Evolutionary conservation across 257 asterid species (phyloP).

Genomic region (Solanum lignicaule): DNA sequence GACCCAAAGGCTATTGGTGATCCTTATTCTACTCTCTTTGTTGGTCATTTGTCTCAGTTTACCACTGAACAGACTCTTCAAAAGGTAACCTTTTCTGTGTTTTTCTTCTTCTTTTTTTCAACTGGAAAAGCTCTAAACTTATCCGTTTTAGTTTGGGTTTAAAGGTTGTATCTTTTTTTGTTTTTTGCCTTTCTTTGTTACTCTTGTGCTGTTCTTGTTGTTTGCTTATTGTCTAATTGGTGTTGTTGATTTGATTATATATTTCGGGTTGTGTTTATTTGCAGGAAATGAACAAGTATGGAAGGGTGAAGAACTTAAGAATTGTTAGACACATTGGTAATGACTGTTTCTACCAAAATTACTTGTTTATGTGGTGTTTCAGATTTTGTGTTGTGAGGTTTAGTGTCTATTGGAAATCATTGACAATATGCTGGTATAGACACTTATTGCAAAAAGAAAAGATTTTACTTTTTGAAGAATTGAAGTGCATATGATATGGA

Average conservation of each 20-base stretch:
- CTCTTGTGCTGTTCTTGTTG: not conserved
- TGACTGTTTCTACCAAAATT: not conserved
- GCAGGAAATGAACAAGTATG: slow-evolving; percentile 77
- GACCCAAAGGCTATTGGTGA: slow-evolving; percentile 77
- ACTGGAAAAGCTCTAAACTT: not conserved
- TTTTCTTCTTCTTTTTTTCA: not conserved
- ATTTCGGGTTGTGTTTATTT: not conserved
- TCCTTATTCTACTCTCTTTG: slow-evolving; percentile 83
- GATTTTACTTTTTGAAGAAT: not conserved
- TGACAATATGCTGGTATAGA: not conserved
- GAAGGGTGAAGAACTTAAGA: slow-evolving; percentile 73
- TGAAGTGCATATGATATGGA: not conserved
- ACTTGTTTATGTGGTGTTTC: not conserved
- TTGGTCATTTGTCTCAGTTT: slow-evolving; percentile 70
- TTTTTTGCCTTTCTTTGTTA: not conserved
- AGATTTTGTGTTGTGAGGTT: not conserved
- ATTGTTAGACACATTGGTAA: slow-evolving; percentile 63
- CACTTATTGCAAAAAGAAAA: not conserved
- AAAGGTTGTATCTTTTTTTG: not conserved
- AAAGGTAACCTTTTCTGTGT: slow-evolving; percentile 21
- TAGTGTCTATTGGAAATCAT: not conserved
- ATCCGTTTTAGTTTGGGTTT: not conserved
- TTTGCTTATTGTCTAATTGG: not conserved
- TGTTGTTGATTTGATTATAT: not conserved
- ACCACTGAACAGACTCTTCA: slow-evolving; percentile 75